phyloP scores from a whole-genome alignment of 192 early-diverging fungal genomes.

The Phlyctochytrium planicorne region DNA sequence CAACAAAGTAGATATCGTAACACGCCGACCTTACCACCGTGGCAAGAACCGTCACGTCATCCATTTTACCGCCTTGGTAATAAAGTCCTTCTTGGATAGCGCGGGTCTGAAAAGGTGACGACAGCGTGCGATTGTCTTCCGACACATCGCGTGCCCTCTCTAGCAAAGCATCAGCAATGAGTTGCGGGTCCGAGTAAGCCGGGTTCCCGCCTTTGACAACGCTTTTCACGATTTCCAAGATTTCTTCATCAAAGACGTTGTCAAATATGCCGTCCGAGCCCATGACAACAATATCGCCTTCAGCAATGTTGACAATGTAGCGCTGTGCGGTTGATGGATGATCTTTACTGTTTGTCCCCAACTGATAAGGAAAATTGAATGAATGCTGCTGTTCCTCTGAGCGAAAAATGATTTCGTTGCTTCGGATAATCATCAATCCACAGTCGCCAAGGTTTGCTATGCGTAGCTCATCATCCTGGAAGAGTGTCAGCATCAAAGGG shows the following conservation, averaged over 20 bases:
- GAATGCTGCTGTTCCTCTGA: conserved; percentile 98
- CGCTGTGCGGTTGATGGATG: conserved; percentile 78
- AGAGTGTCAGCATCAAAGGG: background rate
- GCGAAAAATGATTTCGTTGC: conserved; percentile 84
- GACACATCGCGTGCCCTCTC: conserved; percentile 71
- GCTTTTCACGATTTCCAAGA: conserved; percentile 76
- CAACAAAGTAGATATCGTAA: no score
- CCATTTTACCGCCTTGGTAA: conserved; percentile 91
- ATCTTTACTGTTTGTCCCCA: conserved; percentile 84
- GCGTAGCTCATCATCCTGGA: conserved; percentile 82
- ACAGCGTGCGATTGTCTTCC: conserved; percentile 71
- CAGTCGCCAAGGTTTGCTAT: conserved; percentile 96
- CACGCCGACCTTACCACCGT: no score
- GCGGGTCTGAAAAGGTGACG: conserved; percentile 87
- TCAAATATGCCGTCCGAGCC: conserved; percentile 96
- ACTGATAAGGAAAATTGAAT: conserved; percentile 97
- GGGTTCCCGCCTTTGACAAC: conserved; percentile 17
- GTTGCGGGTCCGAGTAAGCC: conserved; percentile 57
- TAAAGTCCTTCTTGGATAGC: conserved; percentile 93
- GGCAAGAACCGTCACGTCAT: conserved; percentile 91
- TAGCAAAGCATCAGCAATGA: conserved; percentile 79
- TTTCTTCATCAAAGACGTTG: conserved; percentile 97
- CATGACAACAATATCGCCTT: conserved; percentile 90
- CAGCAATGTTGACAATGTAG: conserved; percentile 80
- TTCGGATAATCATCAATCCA: conserved; percentile 83